phyloP scores from a whole-genome alignment of 768 basidiomycete genomes.

The Termitomyces sp. region DNA sequence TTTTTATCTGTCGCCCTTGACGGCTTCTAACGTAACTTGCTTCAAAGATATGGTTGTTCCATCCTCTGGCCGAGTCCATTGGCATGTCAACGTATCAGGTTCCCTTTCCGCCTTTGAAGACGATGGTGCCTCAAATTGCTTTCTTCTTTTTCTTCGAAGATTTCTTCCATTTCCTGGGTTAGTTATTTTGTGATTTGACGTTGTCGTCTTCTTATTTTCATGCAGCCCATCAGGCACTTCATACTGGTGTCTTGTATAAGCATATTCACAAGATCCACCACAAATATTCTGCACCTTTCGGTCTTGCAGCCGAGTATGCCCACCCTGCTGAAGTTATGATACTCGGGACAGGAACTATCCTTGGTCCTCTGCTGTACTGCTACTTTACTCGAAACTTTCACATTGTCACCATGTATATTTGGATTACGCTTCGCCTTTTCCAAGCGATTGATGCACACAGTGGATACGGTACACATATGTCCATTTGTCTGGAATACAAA shows the following conservation, averaged over 20 bases:
- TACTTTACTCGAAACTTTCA: constrained; percentile 73
- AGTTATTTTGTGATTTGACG: constrained; percentile 16
- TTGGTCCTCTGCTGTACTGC: constrained; percentile 85
- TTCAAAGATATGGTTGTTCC: constrained; percentile 81
- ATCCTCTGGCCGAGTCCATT: constrained; percentile 80
- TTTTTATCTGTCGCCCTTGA: neutral
- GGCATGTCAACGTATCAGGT: constrained; percentile 94
- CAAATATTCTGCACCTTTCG: constrained; percentile 95
- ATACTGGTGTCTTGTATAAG: constrained; percentile 81
- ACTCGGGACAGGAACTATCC: constrained; percentile 87
- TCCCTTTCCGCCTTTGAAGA: constrained; percentile 73
- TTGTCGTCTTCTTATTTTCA: neutral
- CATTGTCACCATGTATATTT: constrained; percentile 88
- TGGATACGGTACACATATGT: constrained; percentile 68
- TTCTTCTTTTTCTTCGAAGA: constrained; percentile 97
- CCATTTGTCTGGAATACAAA: neutral
- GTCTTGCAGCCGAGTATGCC: constrained; percentile 95
- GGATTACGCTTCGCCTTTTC: constrained; percentile 92
- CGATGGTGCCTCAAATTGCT: constrained; percentile 71
- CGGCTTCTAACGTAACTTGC: neutral
- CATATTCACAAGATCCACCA: constrained; percentile 97
- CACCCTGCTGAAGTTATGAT: constrained; percentile 97
- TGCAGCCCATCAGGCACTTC: constrained; percentile 83
- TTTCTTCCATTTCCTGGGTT: constrained; percentile 87
- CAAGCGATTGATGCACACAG: constrained; percentile 98